Conservation (phyloP, 2,329 filamentous ascomycete genomes). For the Chaetomium olivaceum region DNA sequence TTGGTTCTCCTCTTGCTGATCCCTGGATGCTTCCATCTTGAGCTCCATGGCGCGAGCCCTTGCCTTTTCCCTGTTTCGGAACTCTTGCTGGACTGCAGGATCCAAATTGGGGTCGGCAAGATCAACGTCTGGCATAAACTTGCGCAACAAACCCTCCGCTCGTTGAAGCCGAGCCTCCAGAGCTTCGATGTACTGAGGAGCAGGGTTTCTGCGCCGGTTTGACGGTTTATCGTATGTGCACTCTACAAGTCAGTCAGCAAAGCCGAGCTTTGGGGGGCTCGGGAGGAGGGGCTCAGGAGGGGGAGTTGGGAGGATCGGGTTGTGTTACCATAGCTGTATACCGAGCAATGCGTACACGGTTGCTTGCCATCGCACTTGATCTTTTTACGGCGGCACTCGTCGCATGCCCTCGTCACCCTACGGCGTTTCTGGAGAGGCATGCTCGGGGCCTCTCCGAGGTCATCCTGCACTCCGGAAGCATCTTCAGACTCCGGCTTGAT, state of each 20-base stretch:
- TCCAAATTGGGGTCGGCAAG: slow-evolving; percentile 84
- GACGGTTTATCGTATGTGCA: slow-evolving; percentile 96
- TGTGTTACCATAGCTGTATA: slow-evolving; percentile 88
- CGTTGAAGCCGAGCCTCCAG: slow-evolving; percentile 80
- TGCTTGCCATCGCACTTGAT: slow-evolving; percentile 87
- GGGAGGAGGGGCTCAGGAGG: not conserved
- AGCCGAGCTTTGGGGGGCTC: not conserved
- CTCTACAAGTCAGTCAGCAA: slow-evolving; percentile 54
- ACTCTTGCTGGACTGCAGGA: slow-evolving; percentile 70
- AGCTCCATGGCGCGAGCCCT: slow-evolving; percentile 48
- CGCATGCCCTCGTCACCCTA: slow-evolving; percentile 77
- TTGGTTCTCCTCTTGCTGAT: slow-evolving; percentile 46
- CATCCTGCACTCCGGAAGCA: slow-evolving; percentile 26
- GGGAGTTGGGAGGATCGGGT: slow-evolving; percentile 12
- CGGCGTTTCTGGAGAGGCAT: slow-evolving; percentile 72
- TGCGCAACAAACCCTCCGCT: slow-evolving; percentile 75
- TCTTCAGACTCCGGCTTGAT: slow-evolving; percentile 45
- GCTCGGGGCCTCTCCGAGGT: slow-evolving; percentile 36
- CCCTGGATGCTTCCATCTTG: slow-evolving; percentile 39
- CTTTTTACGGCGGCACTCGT: slow-evolving; percentile 81
- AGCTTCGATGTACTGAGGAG: slow-evolving; percentile 89
- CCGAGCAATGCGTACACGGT: slow-evolving; percentile 91
- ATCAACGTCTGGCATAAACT: slow-evolving; percentile 80
- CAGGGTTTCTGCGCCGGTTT: slow-evolving; percentile 84
- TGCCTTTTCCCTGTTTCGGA: slow-evolving; percentile 56